Evolutionary conservation across 441 rosid species (phyloP), one percentile per base, ranked within the genome.

Genomic region (Bruguiera hainesii): DNA sequence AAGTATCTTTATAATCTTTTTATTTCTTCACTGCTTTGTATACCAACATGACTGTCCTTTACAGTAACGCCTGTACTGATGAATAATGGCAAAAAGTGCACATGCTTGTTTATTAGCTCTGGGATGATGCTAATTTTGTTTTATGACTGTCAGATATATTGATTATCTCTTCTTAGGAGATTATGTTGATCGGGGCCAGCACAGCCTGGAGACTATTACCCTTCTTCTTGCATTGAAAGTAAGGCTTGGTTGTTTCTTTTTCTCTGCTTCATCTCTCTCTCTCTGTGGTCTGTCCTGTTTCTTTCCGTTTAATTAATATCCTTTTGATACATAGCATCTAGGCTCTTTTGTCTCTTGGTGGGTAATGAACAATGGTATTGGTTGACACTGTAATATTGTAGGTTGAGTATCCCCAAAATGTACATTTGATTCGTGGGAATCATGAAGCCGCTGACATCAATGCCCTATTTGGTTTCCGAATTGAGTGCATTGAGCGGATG

Each of bases 371-470:
- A 31, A 66, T 52, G 63, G 25, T 65, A 61, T 56, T 78, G 61
- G 50, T 56, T 73, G 33, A 31, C 68, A 59, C 71, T 64, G 71
- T 69, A 39, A 39, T 66, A 28, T 72, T 83, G 71, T 85, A 95
- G 99, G 93, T 89, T 71, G 98, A 95, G 79, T 83, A 95, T 86
- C 93, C 91, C 39, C 73, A 81, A 65, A 92, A 90, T 65, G 93
- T 95, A 61, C 99, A 95, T 76, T 72, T 95, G 71, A 95, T 95
- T 82, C 97, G 99, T 56, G 99, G 99, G 65, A 95, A 95, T 76
- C 99, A 95, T 82, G 99, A 95, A 86, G 99, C 98, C 60, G 98
- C 99, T 21, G 99, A 91, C 75, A 91, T 94, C 69, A 94, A 94
- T 84, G 99, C 99, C 70, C 99, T 95, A 37, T 95, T 95, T 82